Evolutionary conservation across 345 rosid species (phyloP).

Genomic region (Eucalyptus sideroxylon): DNA sequence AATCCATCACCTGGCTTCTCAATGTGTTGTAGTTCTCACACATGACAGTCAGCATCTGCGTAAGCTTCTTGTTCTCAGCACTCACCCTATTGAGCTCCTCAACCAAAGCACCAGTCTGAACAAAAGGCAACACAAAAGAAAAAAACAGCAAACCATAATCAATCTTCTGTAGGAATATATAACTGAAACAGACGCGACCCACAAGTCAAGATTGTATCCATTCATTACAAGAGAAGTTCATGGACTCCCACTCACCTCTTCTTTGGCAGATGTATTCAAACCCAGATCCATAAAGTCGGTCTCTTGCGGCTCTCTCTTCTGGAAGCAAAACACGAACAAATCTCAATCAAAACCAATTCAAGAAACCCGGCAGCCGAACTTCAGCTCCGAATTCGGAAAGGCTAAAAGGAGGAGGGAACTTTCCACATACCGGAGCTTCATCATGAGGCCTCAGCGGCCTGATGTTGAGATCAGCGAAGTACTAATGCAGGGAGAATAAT

Average conservation of each 20-base stretch:
- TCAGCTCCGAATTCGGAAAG: background rate
- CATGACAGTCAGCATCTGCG: slow-evolving; percentile 64
- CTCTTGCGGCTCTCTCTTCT: slow-evolving; percentile 7
- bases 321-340: background rate
- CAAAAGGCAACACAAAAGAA: background rate
- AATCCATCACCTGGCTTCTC: slow-evolving; percentile 45
- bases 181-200: background rate
- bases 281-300: slow-evolving; percentile 17
- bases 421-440: background rate
- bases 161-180: background rate
- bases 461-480: slow-evolving; percentile 50
- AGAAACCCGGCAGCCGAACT: background rate
- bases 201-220: background rate
- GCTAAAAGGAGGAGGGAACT: background rate
- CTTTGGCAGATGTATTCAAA: slow-evolving; percentile 13
- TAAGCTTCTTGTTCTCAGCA: slow-evolving; percentile 81
- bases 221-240: background rate
- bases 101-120: slow-evolving; percentile 36
- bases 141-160: background rate
- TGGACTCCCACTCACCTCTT: slow-evolving; percentile 14
- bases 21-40: slow-evolving; percentile 71
- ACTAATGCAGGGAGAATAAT: slow-evolving; percentile 26
- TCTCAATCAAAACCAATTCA: background rate
- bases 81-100: slow-evolving; percentile 76
- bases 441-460: slow-evolving; percentile 19